Percentiles rank a stretch among this genome's conserved stretches.
These are phyloP conservation scores for Calycina herbarum DNA, from an alignment of 2,329 filamentous ascomycete species.

Conservation along the genomic window DNA sequence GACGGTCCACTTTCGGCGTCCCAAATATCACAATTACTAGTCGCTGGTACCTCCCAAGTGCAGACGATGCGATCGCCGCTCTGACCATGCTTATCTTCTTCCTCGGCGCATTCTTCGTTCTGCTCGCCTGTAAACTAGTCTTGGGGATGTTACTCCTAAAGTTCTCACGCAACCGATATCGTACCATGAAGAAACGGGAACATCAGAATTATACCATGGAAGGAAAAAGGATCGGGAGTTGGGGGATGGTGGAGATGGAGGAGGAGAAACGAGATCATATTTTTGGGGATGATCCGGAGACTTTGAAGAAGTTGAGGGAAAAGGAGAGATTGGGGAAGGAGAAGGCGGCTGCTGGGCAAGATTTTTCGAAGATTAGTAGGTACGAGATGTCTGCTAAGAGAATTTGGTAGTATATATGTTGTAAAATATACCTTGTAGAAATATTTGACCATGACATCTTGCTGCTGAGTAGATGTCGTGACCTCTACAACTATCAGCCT, in stretches of 20 bases:
- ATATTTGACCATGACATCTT: not conserved
- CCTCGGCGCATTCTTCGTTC: conserved; percentile 78
- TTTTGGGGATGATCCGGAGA: conserved; percentile 80
- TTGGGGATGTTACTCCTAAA: conserved; percentile 85
- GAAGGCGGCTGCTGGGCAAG: conserved; percentile 56
- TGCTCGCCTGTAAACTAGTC: conserved; percentile 81
- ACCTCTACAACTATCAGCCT: not conserved
- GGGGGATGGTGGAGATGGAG: conserved; percentile 81
- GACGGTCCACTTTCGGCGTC: conserved; percentile 66
- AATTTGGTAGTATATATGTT: conserved; percentile 68
- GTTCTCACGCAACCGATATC: conserved; percentile 77
- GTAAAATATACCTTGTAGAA: not conserved
- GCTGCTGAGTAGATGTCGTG: not conserved
- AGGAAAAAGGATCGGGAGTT: conserved; percentile 76
- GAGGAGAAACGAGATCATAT: conserved; percentile 86
- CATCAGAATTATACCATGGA: conserved; percentile 63
- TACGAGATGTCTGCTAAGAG: conserved; percentile 97
- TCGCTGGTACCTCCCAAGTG: conserved; percentile 38
- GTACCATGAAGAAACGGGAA: conserved; percentile 70
- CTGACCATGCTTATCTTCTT: conserved; percentile 85
- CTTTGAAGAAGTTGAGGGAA: conserved; percentile 59
- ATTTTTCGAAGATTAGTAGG: conserved; percentile 67
- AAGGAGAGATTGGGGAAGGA: conserved; percentile 64
- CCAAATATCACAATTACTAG: conserved; percentile 36
- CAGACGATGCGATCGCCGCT: conserved; percentile 73